Evolutionary conservation across 371 early-diverging fungal species (phyloP).

Genomic region (Coemansia sp.): DNA sequence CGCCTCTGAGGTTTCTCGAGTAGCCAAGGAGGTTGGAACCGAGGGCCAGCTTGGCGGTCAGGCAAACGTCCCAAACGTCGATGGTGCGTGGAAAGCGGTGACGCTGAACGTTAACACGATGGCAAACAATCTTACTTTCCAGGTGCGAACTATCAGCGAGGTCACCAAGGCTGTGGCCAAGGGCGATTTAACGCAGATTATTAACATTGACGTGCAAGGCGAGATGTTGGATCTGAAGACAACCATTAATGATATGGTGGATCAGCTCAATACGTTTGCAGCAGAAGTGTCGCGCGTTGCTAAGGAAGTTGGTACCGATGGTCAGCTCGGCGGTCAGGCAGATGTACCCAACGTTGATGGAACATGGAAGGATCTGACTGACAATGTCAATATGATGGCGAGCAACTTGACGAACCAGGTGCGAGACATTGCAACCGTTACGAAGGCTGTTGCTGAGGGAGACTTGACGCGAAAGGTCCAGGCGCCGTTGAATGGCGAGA

Average conservation of each 20-base stretch:
- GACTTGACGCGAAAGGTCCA: conserved; percentile 64
- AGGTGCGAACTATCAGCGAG: background rate
- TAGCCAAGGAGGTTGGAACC: conserved; percentile 55
- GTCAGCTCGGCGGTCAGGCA: conserved; percentile 52
- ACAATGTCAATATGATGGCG: conserved; percentile 69
- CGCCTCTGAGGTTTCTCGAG: conserved; percentile 51
- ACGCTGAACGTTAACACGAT: conserved; percentile 60
- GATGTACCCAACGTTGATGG: conserved; percentile 58
- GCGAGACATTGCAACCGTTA: conserved; percentile 69
- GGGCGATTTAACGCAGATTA: background rate
- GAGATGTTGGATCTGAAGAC: conserved; percentile 68
- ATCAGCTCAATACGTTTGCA: conserved; percentile 55
- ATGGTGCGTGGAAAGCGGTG: conserved; percentile 55
- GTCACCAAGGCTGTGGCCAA: conserved; percentile 37
- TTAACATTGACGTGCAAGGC: conserved; percentile 63
- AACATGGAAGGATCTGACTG: conserved; percentile 66
- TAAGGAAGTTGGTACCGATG: conserved; percentile 60
- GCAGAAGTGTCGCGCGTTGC: conserved; percentile 51
- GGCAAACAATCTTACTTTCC: conserved; percentile 48
- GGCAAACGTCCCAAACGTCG: conserved; percentile 63
- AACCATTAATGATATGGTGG: conserved; percentile 69
- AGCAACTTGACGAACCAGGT: conserved; percentile 67
- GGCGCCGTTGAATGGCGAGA: conserved; percentile 54
- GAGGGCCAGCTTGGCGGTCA: conserved; percentile 56
- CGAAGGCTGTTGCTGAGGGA: conserved; percentile 70